These are phyloP conservation scores for Colletotrichum sidae DNA, from an alignment of 2,329 filamentous ascomycete species.

Conservation along the genomic window DNA sequence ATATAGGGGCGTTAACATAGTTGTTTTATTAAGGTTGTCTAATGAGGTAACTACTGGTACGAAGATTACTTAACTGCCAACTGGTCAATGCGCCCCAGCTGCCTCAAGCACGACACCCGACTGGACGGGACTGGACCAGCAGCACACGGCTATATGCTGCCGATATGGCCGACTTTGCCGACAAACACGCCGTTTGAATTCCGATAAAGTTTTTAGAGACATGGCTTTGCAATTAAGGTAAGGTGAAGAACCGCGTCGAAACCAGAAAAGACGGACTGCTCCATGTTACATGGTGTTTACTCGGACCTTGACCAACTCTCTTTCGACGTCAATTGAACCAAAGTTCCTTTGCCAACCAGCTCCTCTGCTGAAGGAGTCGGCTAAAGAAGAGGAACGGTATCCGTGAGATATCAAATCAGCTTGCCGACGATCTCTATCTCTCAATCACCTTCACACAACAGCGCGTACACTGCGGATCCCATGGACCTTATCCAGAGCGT, in stretches of 20 bases:
- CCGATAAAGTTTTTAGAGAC: slow-evolving; percentile 22
- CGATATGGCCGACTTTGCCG: slow-evolving; percentile 25
- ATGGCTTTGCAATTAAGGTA: slow-evolving; percentile 23
- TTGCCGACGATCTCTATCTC: no score
- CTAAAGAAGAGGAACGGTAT: no score
- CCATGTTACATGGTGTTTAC: slow-evolving; percentile 20
- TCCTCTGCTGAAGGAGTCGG: background rate
- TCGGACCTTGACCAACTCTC: slow-evolving; percentile 6
- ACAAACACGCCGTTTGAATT: background rate
- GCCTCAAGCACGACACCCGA: no score
- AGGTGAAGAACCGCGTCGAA: background rate
- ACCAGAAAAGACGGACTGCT: background rate
- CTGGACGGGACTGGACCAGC: background rate
- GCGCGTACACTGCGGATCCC: no score
- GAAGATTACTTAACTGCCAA: no score
- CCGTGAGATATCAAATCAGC: no score
- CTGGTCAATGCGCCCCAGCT: no score
- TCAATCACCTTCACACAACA: no score
- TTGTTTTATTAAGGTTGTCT: no score
- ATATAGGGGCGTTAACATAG: no score
- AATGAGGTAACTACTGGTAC: no score
- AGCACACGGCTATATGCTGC: slow-evolving; percentile 5
- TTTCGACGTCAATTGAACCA: slow-evolving; percentile 11
- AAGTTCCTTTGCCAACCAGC: background rate
- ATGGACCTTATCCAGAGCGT: no score